Base-by-base conservation (phyloP, 805 yeast genomes). In the Metschnikowia sp. region DNA sequence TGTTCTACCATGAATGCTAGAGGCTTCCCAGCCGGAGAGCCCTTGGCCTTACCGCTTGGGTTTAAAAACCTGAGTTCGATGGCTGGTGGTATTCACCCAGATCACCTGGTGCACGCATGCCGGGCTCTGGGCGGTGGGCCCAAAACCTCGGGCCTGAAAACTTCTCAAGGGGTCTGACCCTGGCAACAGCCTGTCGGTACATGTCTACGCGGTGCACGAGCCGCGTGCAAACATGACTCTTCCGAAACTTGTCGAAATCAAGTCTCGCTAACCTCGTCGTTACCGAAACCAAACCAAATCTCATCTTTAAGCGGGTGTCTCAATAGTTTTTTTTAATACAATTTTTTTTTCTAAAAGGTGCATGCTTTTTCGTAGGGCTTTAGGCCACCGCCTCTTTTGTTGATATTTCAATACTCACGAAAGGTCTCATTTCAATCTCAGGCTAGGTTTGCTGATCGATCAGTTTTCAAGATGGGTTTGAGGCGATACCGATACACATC, bases 1-100 rank as follows among this genome's bases (percentile, higher is more conserved):
- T 26, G 42, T 35, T 31, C 19, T 18, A 39, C 47, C 47, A 18
- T 39, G 47, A 34, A 35, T 44, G 36, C 40, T 30, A 35, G 34
- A 44, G 47, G 15, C 43, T 35, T 44, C 47, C 47, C 35, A 13
- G 34, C 42, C 19, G 11, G 42, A 39, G 9, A 26, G 42, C 29
- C 30, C 36, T 8, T 11, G 26, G 13, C 18, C 18, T 34, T 15
- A 11, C 18, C 18, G 36, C 32, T 22, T 10, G 32, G 15, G 28
- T 12, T 28, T 28, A 9, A 26, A 8, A 10, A 22, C 18, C 29
- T 28, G 8, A 32, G 29, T 36, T 32, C 15, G 42, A 39, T 10
- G 15, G 40, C 32, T 28, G 18, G 43, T 32, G 31, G 43, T 19
- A 40, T 40, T 40, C 43, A 40, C 43, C 43, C 33, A 32, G 22